Conservation (phyloP, 2,329 filamentous ascomycete genomes). For the Harringtonia lauricola region DNA sequence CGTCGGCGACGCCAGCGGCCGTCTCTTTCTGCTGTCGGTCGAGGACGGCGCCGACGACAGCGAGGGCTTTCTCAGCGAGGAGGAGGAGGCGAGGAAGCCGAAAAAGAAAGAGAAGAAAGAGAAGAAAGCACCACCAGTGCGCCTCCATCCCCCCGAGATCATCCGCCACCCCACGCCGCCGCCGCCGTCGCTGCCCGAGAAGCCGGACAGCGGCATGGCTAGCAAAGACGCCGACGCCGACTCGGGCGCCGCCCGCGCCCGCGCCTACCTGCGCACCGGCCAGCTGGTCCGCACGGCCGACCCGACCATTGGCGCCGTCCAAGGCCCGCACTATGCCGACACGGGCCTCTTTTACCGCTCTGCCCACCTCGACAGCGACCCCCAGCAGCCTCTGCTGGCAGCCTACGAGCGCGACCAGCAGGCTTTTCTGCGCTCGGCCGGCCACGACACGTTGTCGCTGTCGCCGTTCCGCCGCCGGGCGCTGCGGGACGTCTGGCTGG, state of each 20-base stretch:
- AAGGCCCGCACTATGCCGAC: constrained; percentile 39
- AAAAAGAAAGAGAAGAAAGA: neutral
- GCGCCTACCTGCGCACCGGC: constrained; percentile 24
- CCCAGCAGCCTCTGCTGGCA: constrained; percentile 31
- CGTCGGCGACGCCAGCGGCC: constrained; percentile 50
- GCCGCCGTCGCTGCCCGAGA: constrained; percentile 19
- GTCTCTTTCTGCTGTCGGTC: constrained; percentile 42
- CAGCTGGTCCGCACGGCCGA: constrained; percentile 32
- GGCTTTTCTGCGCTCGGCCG: constrained; percentile 16
- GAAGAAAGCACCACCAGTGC: constrained; percentile 17
- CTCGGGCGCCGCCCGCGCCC: constrained; percentile 17
- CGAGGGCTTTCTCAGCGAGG: constrained; percentile 10
- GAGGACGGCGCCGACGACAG: constrained; percentile 26
- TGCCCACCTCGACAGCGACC: constrained; percentile 34
- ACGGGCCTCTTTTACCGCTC: constrained; percentile 36
- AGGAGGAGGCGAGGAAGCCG: too few relatives aligned
- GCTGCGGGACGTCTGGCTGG: neutral
- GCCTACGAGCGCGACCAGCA: constrained; percentile 33
- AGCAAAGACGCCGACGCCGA: constrained; percentile 6
- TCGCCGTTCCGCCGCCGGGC: neutral
- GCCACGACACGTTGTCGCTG: too few relatives aligned
- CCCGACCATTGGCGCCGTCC: constrained; percentile 40
- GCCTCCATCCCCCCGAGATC: constrained; percentile 32
- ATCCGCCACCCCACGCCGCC: constrained; percentile 39
- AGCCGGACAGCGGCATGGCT: neutral